These are phyloP conservation scores for Wickerhamiella spandovensis DNA, from an alignment of 805 yeast species.

Conservation along the genomic window DNA sequence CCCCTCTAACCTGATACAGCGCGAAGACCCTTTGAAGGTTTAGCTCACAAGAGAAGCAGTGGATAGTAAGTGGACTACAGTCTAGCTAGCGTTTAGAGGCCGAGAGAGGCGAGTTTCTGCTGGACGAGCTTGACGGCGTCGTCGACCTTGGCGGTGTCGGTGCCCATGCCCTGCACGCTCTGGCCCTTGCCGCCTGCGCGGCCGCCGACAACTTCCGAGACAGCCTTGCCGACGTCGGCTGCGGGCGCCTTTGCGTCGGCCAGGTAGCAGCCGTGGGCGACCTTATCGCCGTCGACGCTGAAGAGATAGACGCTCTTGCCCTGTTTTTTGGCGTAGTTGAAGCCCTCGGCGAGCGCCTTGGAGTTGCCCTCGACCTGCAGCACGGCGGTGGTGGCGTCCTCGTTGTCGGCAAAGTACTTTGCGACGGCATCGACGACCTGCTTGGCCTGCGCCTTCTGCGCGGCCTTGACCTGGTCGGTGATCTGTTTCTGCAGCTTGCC, in stretches of 20 bases:
- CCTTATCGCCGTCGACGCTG: slow-evolving; percentile 50
- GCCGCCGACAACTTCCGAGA: slow-evolving; percentile 73
- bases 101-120: slow-evolving; percentile 31
- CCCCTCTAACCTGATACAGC: too few relatives aligned
- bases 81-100: neutral
- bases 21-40: too few relatives aligned
- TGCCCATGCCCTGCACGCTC: slow-evolving; percentile 94
- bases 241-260: slow-evolving; percentile 64
- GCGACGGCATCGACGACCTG: slow-evolving; percentile 66
- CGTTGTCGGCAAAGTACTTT: slow-evolving; percentile 46
- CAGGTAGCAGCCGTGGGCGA: slow-evolving; percentile 92
- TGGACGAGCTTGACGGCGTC: slow-evolving; percentile 64
- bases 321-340: slow-evolving; percentile 43
- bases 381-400: slow-evolving; percentile 46
- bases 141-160: slow-evolving; percentile 52
- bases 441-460: slow-evolving; percentile 80
- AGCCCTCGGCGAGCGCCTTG: slow-evolving; percentile 88
- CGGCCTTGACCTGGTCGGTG: slow-evolving; percentile 75
- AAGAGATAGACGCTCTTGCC: slow-evolving; percentile 18
- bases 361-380: slow-evolving; percentile 57
- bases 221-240: slow-evolving; percentile 53
- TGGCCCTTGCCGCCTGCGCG: slow-evolving; percentile 98
- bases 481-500: slow-evolving; percentile 68
- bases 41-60: too few relatives aligned
- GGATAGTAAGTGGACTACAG: too few relatives aligned